Percentiles rank a stretch among this genome's conserved stretches.
phyloP scores from a whole-genome alignment of 805 yeast genomes.

The Starmera quercuum region DNA sequence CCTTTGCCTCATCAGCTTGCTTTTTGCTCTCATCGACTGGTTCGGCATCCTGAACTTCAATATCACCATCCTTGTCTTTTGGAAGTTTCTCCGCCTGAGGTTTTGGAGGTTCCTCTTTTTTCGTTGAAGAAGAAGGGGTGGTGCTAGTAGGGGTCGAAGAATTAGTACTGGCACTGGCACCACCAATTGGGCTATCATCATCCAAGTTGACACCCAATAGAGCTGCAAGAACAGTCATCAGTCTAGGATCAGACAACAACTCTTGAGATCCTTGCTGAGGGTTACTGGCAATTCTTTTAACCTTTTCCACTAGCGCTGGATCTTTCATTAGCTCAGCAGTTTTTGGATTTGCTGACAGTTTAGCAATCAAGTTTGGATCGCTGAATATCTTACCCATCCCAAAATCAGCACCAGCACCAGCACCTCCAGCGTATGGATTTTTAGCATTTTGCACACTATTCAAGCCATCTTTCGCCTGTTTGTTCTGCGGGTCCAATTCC shows the following conservation, averaged over 20 bases:
- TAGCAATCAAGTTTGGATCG: slow-evolving; percentile 72
- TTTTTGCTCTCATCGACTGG: slow-evolving; percentile 28
- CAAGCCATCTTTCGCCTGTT: slow-evolving; percentile 83
- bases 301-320: slow-evolving; percentile 71
- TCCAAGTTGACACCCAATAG: slow-evolving; percentile 75
- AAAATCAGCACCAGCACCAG: slow-evolving; percentile 47
- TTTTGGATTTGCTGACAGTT: slow-evolving; percentile 76
- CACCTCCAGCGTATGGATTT: slow-evolving; percentile 32
- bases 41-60: slow-evolving; percentile 19
- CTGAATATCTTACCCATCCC: slow-evolving; percentile 73
- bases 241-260: slow-evolving; percentile 71
- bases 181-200: slow-evolving; percentile 18
- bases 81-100: slow-evolving; percentile 23
- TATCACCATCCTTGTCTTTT: slow-evolving; percentile 30
- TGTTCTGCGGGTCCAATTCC: slow-evolving; percentile 71
- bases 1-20: slow-evolving; percentile 65
- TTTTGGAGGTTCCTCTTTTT: slow-evolving; percentile 17
- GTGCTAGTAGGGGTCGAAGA: slow-evolving; percentile 8
- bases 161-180: slow-evolving; percentile 21
- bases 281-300: slow-evolving; percentile 51
- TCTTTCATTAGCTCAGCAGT: slow-evolving; percentile 84
- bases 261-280: slow-evolving; percentile 70
- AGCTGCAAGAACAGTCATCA: slow-evolving; percentile 84
- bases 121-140: slow-evolving; percentile 19
- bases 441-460: slow-evolving; percentile 59